Evolutionary conservation across 2,329 filamentous ascomycete species (phyloP).

Genomic region (Pseudogymnoascus sp.): DNA sequence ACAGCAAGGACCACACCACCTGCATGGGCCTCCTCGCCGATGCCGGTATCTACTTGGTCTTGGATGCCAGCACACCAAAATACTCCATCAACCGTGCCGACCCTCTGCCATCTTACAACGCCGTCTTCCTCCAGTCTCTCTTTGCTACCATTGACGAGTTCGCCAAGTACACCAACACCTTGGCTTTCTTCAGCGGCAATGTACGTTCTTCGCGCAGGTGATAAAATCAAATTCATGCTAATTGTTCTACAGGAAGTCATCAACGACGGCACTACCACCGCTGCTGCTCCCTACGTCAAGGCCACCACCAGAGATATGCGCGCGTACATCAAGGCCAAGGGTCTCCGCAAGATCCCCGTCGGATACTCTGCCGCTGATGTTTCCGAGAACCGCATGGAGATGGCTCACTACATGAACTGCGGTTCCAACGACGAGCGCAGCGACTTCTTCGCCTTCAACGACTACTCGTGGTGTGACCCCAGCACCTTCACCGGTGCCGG

Average conservation of each 20-base stretch:
- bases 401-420: slow-evolving; percentile 94
- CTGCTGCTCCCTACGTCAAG: slow-evolving; percentile 90
- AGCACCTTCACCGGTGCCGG: slow-evolving; percentile 69
- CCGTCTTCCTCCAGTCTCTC: slow-evolving; percentile 71
- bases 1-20: slow-evolving; percentile 64
- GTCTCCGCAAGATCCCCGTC: slow-evolving; percentile 72
- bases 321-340: slow-evolving; percentile 76
- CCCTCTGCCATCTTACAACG: slow-evolving; percentile 60
- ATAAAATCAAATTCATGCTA: not conserved
- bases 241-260: slow-evolving; percentile 58
- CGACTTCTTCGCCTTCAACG: slow-evolving; percentile 99
- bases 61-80: slow-evolving; percentile 75
- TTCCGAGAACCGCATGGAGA: slow-evolving; percentile 65
- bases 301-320: slow-evolving; percentile 95
- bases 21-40: slow-evolving; percentile 80
- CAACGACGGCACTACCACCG: slow-evolving; percentile 80
- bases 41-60: slow-evolving; percentile 90
- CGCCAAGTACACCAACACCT: slow-evolving; percentile 75
- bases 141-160: slow-evolving; percentile 74
- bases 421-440: slow-evolving; percentile 59
- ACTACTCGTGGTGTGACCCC: slow-evolving; percentile 97
- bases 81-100: slow-evolving; percentile 77
- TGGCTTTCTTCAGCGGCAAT: slow-evolving; percentile 98
- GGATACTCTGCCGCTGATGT: slow-evolving; percentile 97
- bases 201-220: not conserved